Conservation (phyloP, 345 rosid species). For the Lepidium didymum region DNA sequence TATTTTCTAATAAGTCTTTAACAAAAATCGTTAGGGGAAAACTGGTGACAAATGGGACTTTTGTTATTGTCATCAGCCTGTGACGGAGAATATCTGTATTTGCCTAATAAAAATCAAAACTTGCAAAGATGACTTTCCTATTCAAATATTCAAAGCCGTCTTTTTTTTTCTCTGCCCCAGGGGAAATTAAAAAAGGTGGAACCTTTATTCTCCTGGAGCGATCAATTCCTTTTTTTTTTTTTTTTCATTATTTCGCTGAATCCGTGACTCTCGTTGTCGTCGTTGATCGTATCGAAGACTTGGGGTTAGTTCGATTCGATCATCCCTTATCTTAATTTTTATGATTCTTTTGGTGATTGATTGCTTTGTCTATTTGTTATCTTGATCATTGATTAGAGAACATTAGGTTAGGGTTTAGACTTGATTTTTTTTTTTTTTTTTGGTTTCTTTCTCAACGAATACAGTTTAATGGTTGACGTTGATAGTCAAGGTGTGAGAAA, state of each 20-base stretch:
- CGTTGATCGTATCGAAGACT: constrained; percentile 8
- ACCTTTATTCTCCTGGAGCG: constrained; percentile 19
- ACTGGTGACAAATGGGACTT: constrained; percentile 5
- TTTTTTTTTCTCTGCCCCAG: constrained; percentile 10
- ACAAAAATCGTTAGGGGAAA: not conserved
- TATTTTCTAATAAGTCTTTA: not conserved
- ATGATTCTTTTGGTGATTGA: constrained; percentile 1
- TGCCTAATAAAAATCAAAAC: not conserved
- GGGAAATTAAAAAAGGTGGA: constrained; percentile 9
- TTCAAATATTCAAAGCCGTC: constrained; percentile 8
- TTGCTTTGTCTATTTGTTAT: not conserved
- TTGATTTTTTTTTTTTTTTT: not conserved
- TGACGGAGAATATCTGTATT: constrained; percentile 9
- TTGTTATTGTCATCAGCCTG: constrained; percentile 7
- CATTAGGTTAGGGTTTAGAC: constrained; percentile 10
- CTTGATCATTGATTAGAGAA: not conserved
- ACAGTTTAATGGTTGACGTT: constrained; percentile 1
- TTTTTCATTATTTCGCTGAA: not conserved
- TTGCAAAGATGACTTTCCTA: not conserved
- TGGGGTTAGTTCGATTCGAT: constrained; percentile 5
- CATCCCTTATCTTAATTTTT: not conserved
- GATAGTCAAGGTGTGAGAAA: not conserved
- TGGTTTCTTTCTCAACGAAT: not conserved
- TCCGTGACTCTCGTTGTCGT: constrained; percentile 3
- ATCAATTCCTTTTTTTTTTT: not conserved